phyloP scores from a whole-genome alignment of 495 filamentous ascomycete species.

The Penicillium nucicola region DNA sequence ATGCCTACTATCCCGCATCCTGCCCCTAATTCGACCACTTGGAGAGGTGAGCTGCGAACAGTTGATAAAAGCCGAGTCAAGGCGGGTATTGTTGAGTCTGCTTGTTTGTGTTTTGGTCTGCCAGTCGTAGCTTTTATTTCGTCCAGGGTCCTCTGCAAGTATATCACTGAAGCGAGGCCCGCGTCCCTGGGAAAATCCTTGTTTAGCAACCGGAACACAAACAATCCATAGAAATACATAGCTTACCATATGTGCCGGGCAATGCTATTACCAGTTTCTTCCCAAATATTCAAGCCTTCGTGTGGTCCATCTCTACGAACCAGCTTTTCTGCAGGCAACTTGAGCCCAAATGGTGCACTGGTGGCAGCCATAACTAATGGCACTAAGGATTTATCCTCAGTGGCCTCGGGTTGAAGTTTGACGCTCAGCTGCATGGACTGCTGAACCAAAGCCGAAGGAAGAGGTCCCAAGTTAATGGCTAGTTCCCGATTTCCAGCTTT shows the following conservation, averaged over 20 bases:
- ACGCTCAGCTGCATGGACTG: conserved; percentile 25
- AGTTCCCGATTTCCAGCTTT: conserved; percentile 52
- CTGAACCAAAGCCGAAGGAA: conserved; percentile 22
- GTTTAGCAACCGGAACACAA: conserved; percentile 7
- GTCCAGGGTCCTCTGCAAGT: conserved; percentile 15
- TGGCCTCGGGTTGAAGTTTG: conserved; percentile 5
- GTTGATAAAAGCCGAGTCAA: conserved; percentile 27
- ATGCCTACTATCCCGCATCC: conserved; percentile 87
- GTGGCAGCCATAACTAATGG: conserved; percentile 54
- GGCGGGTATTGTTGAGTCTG: conserved; percentile 13
- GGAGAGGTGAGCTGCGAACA: conserved; percentile 32
- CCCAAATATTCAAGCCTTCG: conserved; percentile 56
- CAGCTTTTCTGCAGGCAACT: conserved; percentile 41
- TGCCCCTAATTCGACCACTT: conserved; percentile 73
- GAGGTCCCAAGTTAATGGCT: conserved; percentile 32
- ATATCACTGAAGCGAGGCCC: conserved; percentile 55
- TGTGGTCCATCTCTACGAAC: conserved; percentile 47
- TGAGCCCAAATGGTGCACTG: conserved; percentile 46
- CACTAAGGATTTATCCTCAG: conserved; percentile 14
- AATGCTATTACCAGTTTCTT: conserved; percentile 94
- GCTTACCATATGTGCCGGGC: conserved; percentile 89
- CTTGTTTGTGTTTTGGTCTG: conserved; percentile 19
- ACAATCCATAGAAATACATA: conserved; percentile 16
- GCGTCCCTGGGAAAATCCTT: conserved; percentile 55
- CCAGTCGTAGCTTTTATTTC: not conserved